Base-by-base conservation (phyloP, 2,329 filamentous ascomycete species). In the Ascochyta pisi region DNA sequence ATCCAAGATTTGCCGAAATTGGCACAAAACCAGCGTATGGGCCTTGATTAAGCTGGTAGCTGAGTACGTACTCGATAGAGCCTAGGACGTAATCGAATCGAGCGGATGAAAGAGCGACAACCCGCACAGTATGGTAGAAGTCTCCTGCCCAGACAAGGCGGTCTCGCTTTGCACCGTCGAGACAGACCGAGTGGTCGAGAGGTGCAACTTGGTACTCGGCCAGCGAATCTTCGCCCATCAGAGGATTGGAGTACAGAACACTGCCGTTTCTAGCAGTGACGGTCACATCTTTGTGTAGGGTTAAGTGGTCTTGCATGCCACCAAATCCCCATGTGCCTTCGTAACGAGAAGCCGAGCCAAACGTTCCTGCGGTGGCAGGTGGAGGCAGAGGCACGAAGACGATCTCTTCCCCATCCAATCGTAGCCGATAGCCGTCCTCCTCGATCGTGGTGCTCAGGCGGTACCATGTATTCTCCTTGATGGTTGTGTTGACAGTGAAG, bases 81-180 rank as follows among this genome's bases (percentile, higher is more conserved):
- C 76, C 76, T 0, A 69, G 45, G 3, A 76, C 57, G 16, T 74
- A 65, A 23, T 79, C 76, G n/a, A 57, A 68, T 4, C 73, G 68
- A 10, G 66, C 63, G 1, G 77, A 80, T 7, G 70, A 75, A 1
- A 68, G 65, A 0, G 64, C 67, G 10, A 79, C 63, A 16, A 79
- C 70, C 10, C 73, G 68, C 1, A 71, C 63, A 0, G 79, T 79
- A 58, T 80, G 77, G 37, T 74, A 75, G 49, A 78, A 79, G 53
- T 80, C 77, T 5, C 78, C 77, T 3, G 73, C 67, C 77, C 78
- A 80, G 5, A 78, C 67, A 1, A 78, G 64, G 0, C 77, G 68
- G 54, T 81, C 78, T 6, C 78, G 66, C 55, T 79, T 80, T 0
- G 74, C 70, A 3, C 77, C 76, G 53, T 80, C 77, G 1, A 79